Conservation (phyloP, 2,329 filamentous ascomycete genomes). For the Cercospora brassicicola region DNA sequence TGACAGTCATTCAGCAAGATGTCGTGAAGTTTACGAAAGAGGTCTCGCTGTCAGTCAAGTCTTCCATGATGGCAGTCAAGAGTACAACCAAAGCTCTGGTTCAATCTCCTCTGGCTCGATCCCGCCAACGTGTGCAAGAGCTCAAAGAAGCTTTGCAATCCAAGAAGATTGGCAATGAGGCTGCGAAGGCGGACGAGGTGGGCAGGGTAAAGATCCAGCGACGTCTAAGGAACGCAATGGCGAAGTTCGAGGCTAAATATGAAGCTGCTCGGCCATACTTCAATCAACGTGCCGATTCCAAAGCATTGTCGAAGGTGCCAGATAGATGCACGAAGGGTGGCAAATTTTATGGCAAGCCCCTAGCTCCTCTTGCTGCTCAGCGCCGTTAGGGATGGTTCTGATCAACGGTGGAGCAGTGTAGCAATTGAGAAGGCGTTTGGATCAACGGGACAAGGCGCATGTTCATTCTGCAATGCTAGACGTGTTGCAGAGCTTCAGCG, state of each 20-base stretch:
- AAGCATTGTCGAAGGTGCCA: background rate
- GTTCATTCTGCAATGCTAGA: background rate
- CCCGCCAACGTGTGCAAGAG: conserved; percentile 18
- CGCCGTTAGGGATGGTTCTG: conserved; percentile 7
- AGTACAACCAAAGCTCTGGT: conserved; percentile 20
- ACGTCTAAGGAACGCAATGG: background rate
- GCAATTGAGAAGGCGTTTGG: background rate
- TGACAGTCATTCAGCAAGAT: conserved; percentile 22
- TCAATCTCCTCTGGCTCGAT: conserved; percentile 15
- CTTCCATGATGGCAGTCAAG: conserved; percentile 19
- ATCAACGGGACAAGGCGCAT: background rate
- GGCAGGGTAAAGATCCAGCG: background rate
- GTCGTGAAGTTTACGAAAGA: conserved; percentile 25
- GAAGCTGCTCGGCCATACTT: background rate
- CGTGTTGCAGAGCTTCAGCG: background rate
- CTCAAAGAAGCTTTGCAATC: conserved; percentile 18
- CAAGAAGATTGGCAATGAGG: background rate
- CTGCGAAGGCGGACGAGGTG: background rate
- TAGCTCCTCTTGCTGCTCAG: background rate
- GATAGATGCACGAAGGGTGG: background rate
- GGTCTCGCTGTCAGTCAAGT: conserved; percentile 22
- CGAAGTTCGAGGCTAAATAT: background rate
- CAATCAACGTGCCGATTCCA: background rate
- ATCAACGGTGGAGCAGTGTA: background rate
- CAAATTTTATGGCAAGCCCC: background rate